Base-by-base conservation (phyloP, 331 rosid genomes). In the Dryas integrifolia region DNA sequence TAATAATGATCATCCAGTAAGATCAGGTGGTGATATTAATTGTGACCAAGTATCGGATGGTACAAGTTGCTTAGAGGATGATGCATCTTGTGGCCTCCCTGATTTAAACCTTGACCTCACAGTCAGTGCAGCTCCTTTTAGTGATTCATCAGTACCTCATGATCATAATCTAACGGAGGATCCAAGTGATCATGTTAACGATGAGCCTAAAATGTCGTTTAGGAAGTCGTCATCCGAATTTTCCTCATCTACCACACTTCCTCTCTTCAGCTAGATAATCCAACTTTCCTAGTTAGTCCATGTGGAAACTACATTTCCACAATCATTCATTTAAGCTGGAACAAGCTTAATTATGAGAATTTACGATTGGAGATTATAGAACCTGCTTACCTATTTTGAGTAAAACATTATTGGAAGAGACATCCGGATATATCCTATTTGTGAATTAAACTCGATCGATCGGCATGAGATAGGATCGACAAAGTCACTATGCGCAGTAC, bases 91-190 rank as follows among this genome's bases (percentile, higher is more conserved):
- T 79, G 70, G 79, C 57, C 6, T 87, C 44, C 88, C 88, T 1
- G 96, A 90, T 82, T 79, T 90, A 59, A 90, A 90, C 80, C 90
- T 86, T 49, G 88, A 85, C 38, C 81, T 84, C 75, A 64, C 79
- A 4, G 58, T 81, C 0, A 74, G 48, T 59, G 45, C 45, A 55
- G 43, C 85, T 85, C 48, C 79, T 64, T 8, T 21, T 4, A 30
- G 35, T 30, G 35, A 30, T 30, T 30, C 35, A 30, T 30, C 35
- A 30, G 3, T 30, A 30, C 35, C 35, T 30, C 35, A 30, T 30
- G 35, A 30, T 30, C 35, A 30, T 49, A 9, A 16, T 79, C 70
- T 52, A 57, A 75, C 65, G 52, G 81, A 76, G 73, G 74, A 76
- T 47, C 72, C 43, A 41, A 75, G 39, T 16, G 46, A 30, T 30